These are phyloP conservation scores for Linnemannia schmuckeri DNA, from an alignment of 192 early-diverging fungal species.

Conservation along the genomic window DNA sequence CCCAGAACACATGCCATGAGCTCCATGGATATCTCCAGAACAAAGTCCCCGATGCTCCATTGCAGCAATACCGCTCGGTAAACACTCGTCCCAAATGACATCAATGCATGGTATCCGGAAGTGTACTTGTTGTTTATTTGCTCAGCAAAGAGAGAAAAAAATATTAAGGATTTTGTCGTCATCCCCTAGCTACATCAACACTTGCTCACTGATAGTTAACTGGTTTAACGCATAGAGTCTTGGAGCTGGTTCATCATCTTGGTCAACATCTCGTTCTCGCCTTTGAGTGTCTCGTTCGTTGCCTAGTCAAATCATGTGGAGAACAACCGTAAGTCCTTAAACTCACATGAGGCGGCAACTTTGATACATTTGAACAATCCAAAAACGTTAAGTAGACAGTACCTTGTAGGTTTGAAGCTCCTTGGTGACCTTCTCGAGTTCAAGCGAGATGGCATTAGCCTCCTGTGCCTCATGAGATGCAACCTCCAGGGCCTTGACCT, in stretches of 20 bases:
- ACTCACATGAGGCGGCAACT: neutral
- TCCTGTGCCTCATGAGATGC: slow-evolving; percentile 6
- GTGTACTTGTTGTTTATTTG: neutral
- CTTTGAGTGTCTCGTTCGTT: slow-evolving; percentile 7
- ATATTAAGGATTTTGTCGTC: neutral
- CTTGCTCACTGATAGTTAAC: neutral
- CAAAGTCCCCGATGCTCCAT: too few species aligned
- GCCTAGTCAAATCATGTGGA: slow-evolving; percentile 6
- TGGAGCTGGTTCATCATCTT: slow-evolving; percentile 48
- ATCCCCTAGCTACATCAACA: neutral
- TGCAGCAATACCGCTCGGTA: neutral
- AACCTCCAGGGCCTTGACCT: slow-evolving; percentile 29
- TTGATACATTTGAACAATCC: neutral
- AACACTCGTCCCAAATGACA: neutral
- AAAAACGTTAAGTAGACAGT: neutral
- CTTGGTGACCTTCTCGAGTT: slow-evolving; percentile 33
- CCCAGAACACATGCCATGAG: neutral
- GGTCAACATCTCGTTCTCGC: slow-evolving; percentile 35
- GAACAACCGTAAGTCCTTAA: neutral
- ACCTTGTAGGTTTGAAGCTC: slow-evolving; percentile 62
- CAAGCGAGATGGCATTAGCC: slow-evolving; percentile 1
- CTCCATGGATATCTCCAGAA: too few species aligned
- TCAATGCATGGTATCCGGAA: neutral
- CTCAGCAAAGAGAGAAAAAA: neutral
- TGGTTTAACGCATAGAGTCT: slow-evolving; percentile 43